Evolutionary conservation across 257 asterid genomes (phyloP), one percentile per base, ranked within the genome.

Genomic region (Salvia miltiorrhiza): DNA sequence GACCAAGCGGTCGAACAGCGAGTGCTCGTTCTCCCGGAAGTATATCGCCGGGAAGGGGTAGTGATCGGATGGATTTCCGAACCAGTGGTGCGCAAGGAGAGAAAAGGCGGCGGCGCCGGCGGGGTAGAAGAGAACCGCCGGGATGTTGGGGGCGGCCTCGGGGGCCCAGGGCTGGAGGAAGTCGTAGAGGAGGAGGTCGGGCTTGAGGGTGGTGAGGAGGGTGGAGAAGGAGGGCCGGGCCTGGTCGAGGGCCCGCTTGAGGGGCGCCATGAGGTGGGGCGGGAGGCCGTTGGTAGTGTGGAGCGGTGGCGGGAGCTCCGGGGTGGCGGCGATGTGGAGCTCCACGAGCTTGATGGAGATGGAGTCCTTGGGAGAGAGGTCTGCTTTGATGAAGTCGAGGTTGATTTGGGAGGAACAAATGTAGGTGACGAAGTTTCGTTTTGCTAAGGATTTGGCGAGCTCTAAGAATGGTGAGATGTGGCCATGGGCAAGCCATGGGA

Each of bases 231-330:
- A 56, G 17, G 82, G 83, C 9, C 79, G 76, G 52, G 82, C 81
- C 63, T n/a, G 35, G 10, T 84, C 83, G 43, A 87, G 17, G 57
- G 89, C 82, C 1, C 47, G 21, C 73, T 80, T 82, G 63, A 85
- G 84, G 16, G 67, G 39, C 11, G 48, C 58, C 79, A 82, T 78
- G 72, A 83, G 89, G 71, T 71, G 77, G 70, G 80, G 89, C 14
- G 93, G 95, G 24, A 90, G 88, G 78, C 84, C 91, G 62, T 80
- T 83, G 70, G 97, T 84, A 64, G 97, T 82, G 79, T 87, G 96
- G 58, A 23, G 33, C 9, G 65, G 77, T 35, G 88, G 78, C 17
- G 89, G 89, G 3, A 90, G 85, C 0, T 83, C 74, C 0, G 85
- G 83, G 43, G 76, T 62, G 35, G 75, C 1, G 19, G 92, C 89